Conservation (phyloP, 1,284 basidiomycete genomes). For the Ganoderma resinaceum region DNA sequence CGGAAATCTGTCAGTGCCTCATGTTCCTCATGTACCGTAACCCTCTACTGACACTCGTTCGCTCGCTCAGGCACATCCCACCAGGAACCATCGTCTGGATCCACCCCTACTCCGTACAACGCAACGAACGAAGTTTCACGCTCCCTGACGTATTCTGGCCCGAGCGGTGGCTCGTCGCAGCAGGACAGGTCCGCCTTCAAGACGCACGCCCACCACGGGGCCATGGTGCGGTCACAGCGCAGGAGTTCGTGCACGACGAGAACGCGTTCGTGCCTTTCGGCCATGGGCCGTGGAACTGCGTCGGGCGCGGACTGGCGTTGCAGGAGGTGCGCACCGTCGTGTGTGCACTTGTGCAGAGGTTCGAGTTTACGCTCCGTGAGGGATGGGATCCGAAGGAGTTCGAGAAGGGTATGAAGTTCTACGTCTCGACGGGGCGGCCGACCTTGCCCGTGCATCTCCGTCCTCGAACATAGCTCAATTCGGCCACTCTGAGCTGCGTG, state of each 20-base stretch:
- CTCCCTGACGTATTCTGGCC: constrained; percentile 15
- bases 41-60: too few species aligned
- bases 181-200: neutral
- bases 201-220: neutral
- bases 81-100: constrained; percentile 7
- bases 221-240: neutral
- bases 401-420: neutral
- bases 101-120: constrained; percentile 3
- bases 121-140: constrained; percentile 11
- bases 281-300: constrained; percentile 38
- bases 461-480: neutral
- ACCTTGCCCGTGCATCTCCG: constrained; percentile 1
- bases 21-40: too few species aligned
- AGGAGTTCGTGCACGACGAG: constrained; percentile 27
- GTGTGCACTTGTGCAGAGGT: constrained; percentile 7
- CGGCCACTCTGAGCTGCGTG: neutral
- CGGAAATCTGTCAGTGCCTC: neutral
- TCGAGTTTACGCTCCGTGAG: neutral
- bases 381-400: constrained; percentile 10
- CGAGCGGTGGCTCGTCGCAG: constrained; percentile 16
- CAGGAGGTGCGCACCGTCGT: constrained; percentile 25
- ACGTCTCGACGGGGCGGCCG: constrained; percentile 3
- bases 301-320: constrained; percentile 39
- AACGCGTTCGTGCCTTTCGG: constrained; percentile 39
- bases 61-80: neutral